Base-by-base conservation (phyloP, 2,329 filamentous ascomycete genomes). In the Curvularia spicifera region DNA sequence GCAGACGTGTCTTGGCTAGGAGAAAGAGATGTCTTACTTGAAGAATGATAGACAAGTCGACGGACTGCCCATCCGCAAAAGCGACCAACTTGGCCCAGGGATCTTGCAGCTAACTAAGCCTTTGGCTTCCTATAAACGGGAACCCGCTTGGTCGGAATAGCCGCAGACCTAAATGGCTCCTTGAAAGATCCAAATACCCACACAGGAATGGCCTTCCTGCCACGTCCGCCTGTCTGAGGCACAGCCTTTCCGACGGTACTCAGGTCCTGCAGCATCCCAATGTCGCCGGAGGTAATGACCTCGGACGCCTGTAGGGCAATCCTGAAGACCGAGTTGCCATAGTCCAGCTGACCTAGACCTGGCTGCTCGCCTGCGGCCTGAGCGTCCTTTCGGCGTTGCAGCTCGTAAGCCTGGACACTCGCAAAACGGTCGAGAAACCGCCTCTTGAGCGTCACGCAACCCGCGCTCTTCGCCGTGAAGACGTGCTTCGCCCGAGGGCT, bases 321-420 rank as follows among this genome's bases (percentile, higher is more conserved):
- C 56, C 55, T 63, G 51, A 46, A 47, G 45, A 56, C 42, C 10
- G 39, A 47, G 33, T 61, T 65, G 26, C 63, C 63, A 37, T 65
- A 65, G 28, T 61, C 53, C 4, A 63, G 48, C 35, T 65, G 63
- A 20, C 57, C 55, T 4, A 59, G 45, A 1, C 33, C 37, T 13
- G 37, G 35, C 5, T 24, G 18, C 20, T 51, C 52, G 4, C 46
- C 48, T 3, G 8, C 29, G 5, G 45, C 53, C 18, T 52, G 18
- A 18, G 31, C 33, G 8, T 54, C 56, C 22, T 54, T 15, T 20
- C 44, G 28, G 40, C 61, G 61, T 15, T 45, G 59, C 47, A 42
- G 28, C 39, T 64, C 61, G 42, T 59, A 59, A 9, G 51, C 31
- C 31, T 59, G 61, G 15, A 66, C 59, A 31, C 58, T 52, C 29